Conservation (phyloP, 2,329 filamentous ascomycete species). For the Aspergillus ochraceoroseus region DNA sequence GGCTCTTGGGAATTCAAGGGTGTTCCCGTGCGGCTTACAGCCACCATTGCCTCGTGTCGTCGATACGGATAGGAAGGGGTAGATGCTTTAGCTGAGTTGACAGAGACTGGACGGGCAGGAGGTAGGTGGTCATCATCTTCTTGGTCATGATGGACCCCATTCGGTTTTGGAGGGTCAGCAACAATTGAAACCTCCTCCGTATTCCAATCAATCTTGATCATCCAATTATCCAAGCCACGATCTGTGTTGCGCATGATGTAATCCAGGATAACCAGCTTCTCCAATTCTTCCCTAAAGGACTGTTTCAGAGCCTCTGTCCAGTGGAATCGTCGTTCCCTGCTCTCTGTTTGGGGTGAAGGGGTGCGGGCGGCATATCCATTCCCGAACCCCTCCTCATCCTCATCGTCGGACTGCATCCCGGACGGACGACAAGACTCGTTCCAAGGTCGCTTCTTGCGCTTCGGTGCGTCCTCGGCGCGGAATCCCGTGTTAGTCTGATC, state of each 20-base stretch:
- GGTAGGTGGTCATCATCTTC: conserved; percentile 48
- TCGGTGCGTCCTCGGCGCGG: conserved; percentile 61
- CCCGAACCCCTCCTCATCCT: conserved; percentile 54
- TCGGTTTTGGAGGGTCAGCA: conserved; percentile 71
- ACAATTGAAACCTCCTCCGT: conserved; percentile 77
- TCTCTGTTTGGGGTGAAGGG: conserved; percentile 46
- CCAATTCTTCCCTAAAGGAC: conserved; percentile 87
- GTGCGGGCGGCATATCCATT: conserved; percentile 39
- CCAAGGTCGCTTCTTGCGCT: conserved; percentile 68
- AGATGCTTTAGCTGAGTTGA: conserved; percentile 40
- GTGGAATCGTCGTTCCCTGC: conserved; percentile 54
- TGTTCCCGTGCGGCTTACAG: conserved; percentile 55
- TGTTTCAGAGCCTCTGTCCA: conserved; percentile 90
- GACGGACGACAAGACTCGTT: conserved; percentile 74
- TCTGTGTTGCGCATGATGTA: conserved; percentile 99
- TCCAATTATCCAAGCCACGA: conserved; percentile 96
- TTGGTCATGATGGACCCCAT: conserved; percentile 46
- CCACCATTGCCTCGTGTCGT: conserved; percentile 78
- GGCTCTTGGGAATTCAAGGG: conserved; percentile 45
- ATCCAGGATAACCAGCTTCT: conserved; percentile 94
- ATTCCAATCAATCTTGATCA: conserved; percentile 92
- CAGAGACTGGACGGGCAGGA: conserved; percentile 58
- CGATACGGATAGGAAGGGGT: conserved; percentile 62
- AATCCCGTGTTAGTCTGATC: conserved; percentile 73
- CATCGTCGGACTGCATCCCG: conserved; percentile 55